Percentiles rank a stretch among this genome's conserved stretches.
Evolutionary conservation across 1,284 basidiomycete genomes (phyloP).

Genomic region (Ceratobasidium papillatum): DNA sequence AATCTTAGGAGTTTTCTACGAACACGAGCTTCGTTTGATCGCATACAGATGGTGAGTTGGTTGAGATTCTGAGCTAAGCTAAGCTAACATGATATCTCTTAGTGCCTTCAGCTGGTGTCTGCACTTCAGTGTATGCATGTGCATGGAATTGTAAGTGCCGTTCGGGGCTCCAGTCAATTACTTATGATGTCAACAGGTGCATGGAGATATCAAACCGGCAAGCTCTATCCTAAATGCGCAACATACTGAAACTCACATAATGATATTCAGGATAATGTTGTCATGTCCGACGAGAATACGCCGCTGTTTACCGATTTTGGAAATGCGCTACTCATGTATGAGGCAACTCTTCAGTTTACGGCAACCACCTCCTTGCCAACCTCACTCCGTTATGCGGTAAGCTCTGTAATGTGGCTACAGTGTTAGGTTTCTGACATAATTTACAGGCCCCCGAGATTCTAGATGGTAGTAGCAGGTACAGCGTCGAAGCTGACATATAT

Average conservation of each 20-base stretch:
- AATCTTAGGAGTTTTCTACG: neutral
- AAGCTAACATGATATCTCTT: neutral
- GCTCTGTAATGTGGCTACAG: neutral
- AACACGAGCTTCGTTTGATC: neutral
- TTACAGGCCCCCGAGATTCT: conserved; percentile 22
- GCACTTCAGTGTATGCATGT: conserved; percentile 23
- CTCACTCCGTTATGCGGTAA: neutral
- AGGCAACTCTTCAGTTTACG: neutral
- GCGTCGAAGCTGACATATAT: conserved; percentile 20
- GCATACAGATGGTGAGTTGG: conserved; percentile 6
- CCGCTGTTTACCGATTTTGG: conserved; percentile 27
- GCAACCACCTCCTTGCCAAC: neutral
- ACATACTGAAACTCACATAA: neutral
- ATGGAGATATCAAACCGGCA: conserved; percentile 33
- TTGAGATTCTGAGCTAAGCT: neutral
- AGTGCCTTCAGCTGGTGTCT: conserved; percentile 15
- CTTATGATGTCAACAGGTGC: conserved; percentile 6
- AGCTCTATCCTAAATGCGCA: neutral
- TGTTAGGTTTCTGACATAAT: neutral
- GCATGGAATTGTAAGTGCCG: conserved; percentile 1
- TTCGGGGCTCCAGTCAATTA: neutral
- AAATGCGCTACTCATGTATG: conserved; percentile 3
- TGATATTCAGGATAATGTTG: conserved; percentile 1
- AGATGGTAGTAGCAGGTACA: neutral
- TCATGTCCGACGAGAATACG: conserved; percentile 1